phyloP scores from a whole-genome alignment of 2,329 filamentous ascomycete species.

The Aspergillus sp. region DNA sequence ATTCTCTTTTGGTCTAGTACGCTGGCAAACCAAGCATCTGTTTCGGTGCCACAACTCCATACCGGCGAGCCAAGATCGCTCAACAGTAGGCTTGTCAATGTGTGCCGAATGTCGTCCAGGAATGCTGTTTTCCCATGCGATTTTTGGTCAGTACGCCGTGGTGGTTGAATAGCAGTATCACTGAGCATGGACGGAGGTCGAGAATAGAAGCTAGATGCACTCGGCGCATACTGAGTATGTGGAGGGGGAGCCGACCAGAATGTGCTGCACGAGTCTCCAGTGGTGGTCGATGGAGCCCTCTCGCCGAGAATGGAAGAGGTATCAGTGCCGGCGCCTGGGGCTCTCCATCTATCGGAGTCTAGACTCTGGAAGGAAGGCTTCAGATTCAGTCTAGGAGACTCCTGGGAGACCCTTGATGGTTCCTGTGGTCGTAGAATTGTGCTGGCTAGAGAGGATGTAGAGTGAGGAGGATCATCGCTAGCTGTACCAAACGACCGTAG shows the following conservation, averaged over 20 bases:
- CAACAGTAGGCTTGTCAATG: constrained; percentile 77
- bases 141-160: constrained; percentile 37
- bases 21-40: constrained; percentile 76
- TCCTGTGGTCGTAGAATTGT: constrained; percentile 31
- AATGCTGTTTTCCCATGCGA: constrained; percentile 75
- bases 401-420: constrained; percentile 32
- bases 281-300: constrained; percentile 67
- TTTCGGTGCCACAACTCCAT: constrained; percentile 87
- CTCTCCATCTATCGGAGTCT: constrained; percentile 65
- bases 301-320: constrained; percentile 59
- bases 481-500: constrained; percentile 45
- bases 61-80: constrained; percentile 87
- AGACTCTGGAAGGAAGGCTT: constrained; percentile 70
- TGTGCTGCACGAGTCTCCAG: constrained; percentile 73
- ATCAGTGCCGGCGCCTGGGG: constrained; percentile 60
- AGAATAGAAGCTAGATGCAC: constrained; percentile 57
- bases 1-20: constrained; percentile 52
- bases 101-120: constrained; percentile 72
- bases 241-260: constrained; percentile 89
- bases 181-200: constrained; percentile 44
- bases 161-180: constrained; percentile 34
- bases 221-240: constrained; percentile 63
- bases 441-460: constrained; percentile 27
- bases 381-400: constrained; percentile 42
- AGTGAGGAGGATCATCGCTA: constrained; percentile 42